These are phyloP conservation scores for Populus trichocarpa DNA, from an alignment of 441 rosid species.

Conservation along the genomic window DNA sequence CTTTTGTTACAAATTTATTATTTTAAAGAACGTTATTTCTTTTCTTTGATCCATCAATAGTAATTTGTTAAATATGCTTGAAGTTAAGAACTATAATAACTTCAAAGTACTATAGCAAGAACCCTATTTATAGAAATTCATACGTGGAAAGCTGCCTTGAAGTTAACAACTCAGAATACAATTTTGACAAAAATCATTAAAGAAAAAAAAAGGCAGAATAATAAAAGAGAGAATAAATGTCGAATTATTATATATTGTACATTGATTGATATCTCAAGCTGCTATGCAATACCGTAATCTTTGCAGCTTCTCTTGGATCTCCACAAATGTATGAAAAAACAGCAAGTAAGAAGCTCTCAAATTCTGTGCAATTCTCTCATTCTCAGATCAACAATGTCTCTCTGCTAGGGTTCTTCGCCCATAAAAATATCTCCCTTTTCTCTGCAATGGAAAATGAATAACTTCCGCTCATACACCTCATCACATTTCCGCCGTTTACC, in stretches of 20 bases:
- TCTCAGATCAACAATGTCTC: neutral
- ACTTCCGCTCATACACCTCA: constrained; percentile 4
- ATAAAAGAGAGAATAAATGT: neutral
- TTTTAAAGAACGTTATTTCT: too few relatives aligned
- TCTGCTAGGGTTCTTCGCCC: neutral
- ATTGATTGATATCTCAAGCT: neutral
- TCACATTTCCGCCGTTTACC: constrained; percentile 15
- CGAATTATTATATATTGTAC: neutral
- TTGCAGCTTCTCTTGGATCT: constrained; percentile 9
- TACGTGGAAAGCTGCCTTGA: neutral
- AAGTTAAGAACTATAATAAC: too few relatives aligned
- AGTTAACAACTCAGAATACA: neutral
- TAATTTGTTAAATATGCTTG: too few relatives aligned
- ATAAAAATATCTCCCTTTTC: neutral
- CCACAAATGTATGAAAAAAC: neutral
- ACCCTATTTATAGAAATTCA: neutral
- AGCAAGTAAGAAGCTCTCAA: neutral
- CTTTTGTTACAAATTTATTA: too few relatives aligned
- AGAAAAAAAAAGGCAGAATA: too few relatives aligned
- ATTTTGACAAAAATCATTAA: too few relatives aligned
- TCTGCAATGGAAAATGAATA: constrained; percentile 16
- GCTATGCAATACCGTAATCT: constrained; percentile 4
- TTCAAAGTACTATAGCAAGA: too few relatives aligned
- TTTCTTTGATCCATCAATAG: too few relatives aligned
- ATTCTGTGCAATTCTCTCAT: neutral